These are phyloP conservation scores for Zarea fungicola DNA, from an alignment of 2,329 filamentous ascomycete species.

Conservation along the genomic window DNA sequence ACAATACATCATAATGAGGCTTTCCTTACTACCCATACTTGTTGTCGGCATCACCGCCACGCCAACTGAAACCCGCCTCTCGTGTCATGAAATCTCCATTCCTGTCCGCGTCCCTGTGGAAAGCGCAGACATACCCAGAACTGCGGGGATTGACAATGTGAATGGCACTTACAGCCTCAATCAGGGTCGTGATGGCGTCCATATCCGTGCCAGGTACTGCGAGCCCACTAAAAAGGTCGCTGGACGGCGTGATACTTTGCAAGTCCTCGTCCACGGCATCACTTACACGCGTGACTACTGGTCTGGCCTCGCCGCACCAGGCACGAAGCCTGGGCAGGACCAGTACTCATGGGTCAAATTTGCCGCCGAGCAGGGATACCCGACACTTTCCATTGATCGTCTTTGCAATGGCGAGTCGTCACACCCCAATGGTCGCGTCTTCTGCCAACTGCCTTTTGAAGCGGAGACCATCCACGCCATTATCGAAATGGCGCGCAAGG, in stretches of 20 bases:
- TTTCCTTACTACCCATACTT: too few relatives aligned
- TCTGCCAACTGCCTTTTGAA: constrained; percentile 6
- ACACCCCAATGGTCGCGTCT: not conserved
- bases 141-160: not conserved
- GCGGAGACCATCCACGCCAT: not conserved
- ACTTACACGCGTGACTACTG: constrained; percentile 7
- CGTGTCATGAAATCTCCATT: too few relatives aligned
- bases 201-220: not conserved
- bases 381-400: constrained; percentile 9
- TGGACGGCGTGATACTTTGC: not conserved
- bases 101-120: too few relatives aligned
- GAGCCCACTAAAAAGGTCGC: not conserved
- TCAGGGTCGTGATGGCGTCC: too few relatives aligned
- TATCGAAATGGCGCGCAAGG: not conserved
- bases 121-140: too few relatives aligned
- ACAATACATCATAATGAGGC: too few relatives aligned
- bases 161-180: constrained; percentile 1
- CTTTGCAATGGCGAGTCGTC: constrained; percentile 7
- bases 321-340: not conserved
- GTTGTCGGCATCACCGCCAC: too few relatives aligned
- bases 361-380: constrained; percentile 10
- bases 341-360: constrained; percentile 7
- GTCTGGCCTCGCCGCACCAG: not conserved
- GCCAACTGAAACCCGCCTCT: too few relatives aligned
- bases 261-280: constrained; percentile 3